Base-by-base conservation (phyloP, 2,329 filamentous ascomycete species). In the Periconia sp. region DNA sequence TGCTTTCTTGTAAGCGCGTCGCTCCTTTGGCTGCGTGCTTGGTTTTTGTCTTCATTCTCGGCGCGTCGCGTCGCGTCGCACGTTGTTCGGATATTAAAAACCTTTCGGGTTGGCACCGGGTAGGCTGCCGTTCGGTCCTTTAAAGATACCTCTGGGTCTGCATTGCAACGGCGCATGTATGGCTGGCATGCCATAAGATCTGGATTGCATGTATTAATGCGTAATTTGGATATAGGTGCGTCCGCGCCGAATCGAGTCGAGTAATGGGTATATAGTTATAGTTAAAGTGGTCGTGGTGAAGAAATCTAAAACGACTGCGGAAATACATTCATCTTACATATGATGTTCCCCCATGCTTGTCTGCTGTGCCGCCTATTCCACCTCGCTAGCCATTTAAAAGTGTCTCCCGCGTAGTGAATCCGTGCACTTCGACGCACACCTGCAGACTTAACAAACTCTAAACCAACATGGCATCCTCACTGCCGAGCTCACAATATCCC, bases 1-100 rank as follows among this genome's bases (percentile, higher is more conserved):
- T 45, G 63, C 61, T 28, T 66, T 70, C 59, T 64, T 70, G 61
- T 70, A 68, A 61, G 48, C 57, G 48, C 29, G 24, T 46, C 19
- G 26, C n/a, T n/a, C n/a, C n/a, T 36, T 25, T 21, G 19, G 16
- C n/a, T n/a, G 32, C 29, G 29, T 33, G 22, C 39, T 43, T 50
- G 38, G 39, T 33, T 17, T 41, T 42, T 45, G 37, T 26, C n/a
- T n/a, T n/a, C n/a, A n/a, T n/a, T 52, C 55, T 48, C 35, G 46
- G 37, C 48, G 46, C 46, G 26, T 38, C 26, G 29, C 32, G 16
- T 32, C 32, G 42, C 37, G 24, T 38, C 12, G 22, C 17, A 24
- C 4, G 15, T 12, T 23, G 26, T 32, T 23, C 26, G 25, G 16
- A 31, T 30, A 24, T 37, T 17, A 13, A 40, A 32, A 46, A 40